These are phyloP conservation scores for Pythium oligandrum DNA, from an alignment of 352 stramenopile genomes.

Conservation along the genomic window DNA sequence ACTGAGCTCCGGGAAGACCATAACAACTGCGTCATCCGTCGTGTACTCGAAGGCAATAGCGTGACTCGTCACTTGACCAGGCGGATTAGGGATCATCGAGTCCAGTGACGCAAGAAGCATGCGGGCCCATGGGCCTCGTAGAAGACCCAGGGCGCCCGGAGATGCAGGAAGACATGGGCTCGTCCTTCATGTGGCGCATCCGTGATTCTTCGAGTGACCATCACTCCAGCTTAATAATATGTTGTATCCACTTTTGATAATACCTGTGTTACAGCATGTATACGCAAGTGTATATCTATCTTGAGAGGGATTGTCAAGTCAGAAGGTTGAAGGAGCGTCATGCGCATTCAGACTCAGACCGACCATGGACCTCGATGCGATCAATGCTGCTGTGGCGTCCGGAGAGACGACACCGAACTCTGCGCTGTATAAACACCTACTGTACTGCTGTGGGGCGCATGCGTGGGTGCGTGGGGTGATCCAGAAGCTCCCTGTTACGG, in stretches of 20 bases:
- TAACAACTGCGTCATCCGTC: slow-evolving; percentile 10
- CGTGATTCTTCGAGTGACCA: no score
- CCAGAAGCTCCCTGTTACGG: slow-evolving; percentile 30
- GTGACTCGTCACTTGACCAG: slow-evolving; percentile 4
- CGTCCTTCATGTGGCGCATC: no score
- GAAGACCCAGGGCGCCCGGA: no score
- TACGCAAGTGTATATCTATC: no score
- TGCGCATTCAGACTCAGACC: no score
- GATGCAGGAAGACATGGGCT: no score
- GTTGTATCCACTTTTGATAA: no score
- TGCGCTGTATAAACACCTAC: slow-evolving; percentile 31
- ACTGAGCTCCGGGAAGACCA: slow-evolving; percentile 16
- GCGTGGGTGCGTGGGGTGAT: slow-evolving; percentile 42
- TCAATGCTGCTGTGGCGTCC: slow-evolving; percentile 37
- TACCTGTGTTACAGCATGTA: no score
- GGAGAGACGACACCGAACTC: slow-evolving; percentile 17
- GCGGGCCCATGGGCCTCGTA: background rate
- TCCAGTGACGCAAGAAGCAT: slow-evolving; percentile 16
- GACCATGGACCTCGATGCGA: slow-evolving; percentile 17
- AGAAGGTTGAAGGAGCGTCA: no score
- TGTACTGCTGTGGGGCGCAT: slow-evolving; percentile 61
- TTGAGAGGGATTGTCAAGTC: no score
- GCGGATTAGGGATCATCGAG: background rate
- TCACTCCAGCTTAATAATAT: no score
- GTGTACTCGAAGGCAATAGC: slow-evolving; percentile 9